Evolutionary conservation across 1,139 yeast species (phyloP).

Genomic region (Kluyveromyces marxianus): DNA sequence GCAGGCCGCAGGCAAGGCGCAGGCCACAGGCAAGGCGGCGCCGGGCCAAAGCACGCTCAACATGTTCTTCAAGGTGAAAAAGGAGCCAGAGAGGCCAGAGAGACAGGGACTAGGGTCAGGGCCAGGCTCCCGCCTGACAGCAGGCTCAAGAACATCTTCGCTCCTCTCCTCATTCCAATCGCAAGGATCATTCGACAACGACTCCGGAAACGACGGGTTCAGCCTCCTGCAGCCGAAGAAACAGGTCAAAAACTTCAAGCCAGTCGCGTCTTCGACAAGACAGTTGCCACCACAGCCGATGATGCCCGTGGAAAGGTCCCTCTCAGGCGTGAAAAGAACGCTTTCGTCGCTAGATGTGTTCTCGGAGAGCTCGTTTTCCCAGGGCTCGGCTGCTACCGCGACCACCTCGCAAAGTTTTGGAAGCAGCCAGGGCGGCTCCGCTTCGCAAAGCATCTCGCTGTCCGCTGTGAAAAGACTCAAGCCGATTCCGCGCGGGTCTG

Average conservation of each 20-base stretch:
- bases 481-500: conserved; percentile 3
- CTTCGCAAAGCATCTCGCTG: not conserved
- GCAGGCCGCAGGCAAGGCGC: not conserved
- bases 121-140: not conserved
- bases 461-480: conserved; percentile 4
- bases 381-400: no score
- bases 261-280: not conserved
- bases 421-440: no score
- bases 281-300: no score
- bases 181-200: conserved; percentile 31
- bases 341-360: not conserved
- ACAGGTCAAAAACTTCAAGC: conserved; percentile 23
- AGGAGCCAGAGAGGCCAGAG: not conserved
- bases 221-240: conserved; percentile 15
- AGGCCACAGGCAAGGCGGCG: not conserved
- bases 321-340: conserved; percentile 1
- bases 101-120: not conserved
- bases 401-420: no score
- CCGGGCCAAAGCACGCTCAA: conserved; percentile 1
- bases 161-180: conserved; percentile 12
- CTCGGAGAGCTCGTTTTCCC: no score
- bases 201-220: conserved; percentile 21
- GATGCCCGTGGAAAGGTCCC: not conserved
- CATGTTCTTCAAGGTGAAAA: conserved; percentile 3
- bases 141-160: not conserved